These are phyloP conservation scores for Houttuynia cordata DNA, from an alignment of 164 flowering plant species.

Conservation along the genomic window DNA sequence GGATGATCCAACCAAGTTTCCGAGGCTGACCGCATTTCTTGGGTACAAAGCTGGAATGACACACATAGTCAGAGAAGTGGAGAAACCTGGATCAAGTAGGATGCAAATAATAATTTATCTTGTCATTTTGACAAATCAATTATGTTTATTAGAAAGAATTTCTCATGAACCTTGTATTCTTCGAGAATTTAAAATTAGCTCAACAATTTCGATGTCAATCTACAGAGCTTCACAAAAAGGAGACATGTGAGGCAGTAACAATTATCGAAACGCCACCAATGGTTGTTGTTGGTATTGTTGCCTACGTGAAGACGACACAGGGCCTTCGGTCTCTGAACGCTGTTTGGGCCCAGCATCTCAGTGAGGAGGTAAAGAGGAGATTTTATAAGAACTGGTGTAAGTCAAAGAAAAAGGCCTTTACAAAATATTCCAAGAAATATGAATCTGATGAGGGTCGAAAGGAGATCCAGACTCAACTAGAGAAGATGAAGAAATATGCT, in stretches of 20 bases:
- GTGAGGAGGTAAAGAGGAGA: slow-evolving; percentile 55
- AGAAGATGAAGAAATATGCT: slow-evolving; percentile 37
- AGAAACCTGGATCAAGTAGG: slow-evolving; percentile 65
- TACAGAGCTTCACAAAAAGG: slow-evolving; percentile 68
- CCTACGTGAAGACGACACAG: slow-evolving; percentile 47
- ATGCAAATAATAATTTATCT: too few relatives aligned
- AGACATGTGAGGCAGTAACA: slow-evolving; percentile 65
- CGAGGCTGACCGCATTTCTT: slow-evolving; percentile 51
- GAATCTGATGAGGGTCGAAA: slow-evolving; percentile 53
- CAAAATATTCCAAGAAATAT: slow-evolving; percentile 49
- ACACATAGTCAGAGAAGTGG: slow-evolving; percentile 59
- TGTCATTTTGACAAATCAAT: too few relatives aligned
- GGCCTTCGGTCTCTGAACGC: slow-evolving; percentile 45
- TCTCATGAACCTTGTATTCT: neutral
- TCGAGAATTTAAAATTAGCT: neutral
- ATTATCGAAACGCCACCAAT: slow-evolving; percentile 56
- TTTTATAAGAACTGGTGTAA: slow-evolving; percentile 64
- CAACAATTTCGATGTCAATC: neutral
- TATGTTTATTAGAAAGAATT: neutral
- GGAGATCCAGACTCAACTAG: slow-evolving; percentile 42
- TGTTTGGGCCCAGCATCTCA: slow-evolving; percentile 74
- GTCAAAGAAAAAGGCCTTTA: slow-evolving; percentile 60
- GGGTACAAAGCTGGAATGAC: slow-evolving; percentile 82
- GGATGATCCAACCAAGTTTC: slow-evolving; percentile 49
- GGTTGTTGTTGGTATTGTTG: slow-evolving; percentile 57